Evolutionary conservation across 176 grass and related monocot species (phyloP).

Genomic region (Poa annua): DNA sequence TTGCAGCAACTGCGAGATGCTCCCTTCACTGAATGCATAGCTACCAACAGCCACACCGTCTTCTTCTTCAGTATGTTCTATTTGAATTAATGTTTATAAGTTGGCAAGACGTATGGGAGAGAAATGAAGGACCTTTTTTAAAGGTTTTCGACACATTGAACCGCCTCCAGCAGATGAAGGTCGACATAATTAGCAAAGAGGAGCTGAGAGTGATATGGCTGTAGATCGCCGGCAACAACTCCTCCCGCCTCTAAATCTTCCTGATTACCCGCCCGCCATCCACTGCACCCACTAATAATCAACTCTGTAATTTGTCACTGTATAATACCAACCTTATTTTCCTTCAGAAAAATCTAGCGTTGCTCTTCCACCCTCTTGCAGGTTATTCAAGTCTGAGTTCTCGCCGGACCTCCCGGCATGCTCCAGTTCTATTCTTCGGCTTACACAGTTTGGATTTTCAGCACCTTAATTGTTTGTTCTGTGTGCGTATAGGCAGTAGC

Average conservation of each 20-base stretch:
- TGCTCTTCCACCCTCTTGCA: too few relatives aligned
- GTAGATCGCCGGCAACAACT: not conserved
- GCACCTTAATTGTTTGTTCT: not conserved
- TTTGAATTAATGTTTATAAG: not conserved
- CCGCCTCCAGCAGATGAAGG: not conserved
- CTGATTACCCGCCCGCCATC: not conserved
- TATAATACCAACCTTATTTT: not conserved
- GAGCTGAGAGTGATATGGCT: not conserved
- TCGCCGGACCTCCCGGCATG: too few relatives aligned
- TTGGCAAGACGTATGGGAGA: not conserved
- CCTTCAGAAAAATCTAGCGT: too few relatives aligned
- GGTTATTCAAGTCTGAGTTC: too few relatives aligned
- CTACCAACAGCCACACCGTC: too few relatives aligned
- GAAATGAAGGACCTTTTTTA: not conserved
- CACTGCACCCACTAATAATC: conserved; percentile 1
- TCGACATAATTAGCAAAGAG: not conserved
- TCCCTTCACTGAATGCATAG: too few relatives aligned
- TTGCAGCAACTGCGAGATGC: too few relatives aligned
- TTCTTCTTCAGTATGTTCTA: too few relatives aligned
- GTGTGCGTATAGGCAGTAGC: too few relatives aligned
- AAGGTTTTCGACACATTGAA: not conserved
- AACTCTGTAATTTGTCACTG: not conserved
- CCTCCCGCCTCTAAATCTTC: not conserved
- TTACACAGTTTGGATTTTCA: too few relatives aligned
- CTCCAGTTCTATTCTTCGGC: too few relatives aligned